phyloP scores from a whole-genome alignment of 2,329 filamentous ascomycete species.

The Pestalotiopsis sp. region DNA sequence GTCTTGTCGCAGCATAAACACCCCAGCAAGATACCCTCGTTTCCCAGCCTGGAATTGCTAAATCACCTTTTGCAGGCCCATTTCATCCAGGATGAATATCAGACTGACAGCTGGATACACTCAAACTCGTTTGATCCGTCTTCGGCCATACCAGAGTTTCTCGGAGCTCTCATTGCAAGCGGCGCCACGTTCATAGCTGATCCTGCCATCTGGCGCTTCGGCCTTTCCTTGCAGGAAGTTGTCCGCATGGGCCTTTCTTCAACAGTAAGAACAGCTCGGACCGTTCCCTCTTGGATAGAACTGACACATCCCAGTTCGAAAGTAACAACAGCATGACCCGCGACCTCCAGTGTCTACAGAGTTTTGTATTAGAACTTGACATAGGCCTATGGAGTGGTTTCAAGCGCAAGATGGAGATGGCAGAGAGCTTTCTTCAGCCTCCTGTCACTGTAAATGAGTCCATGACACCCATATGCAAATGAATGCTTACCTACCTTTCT shows the following conservation, averaged over 20 bases:
- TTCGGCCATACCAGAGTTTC: constrained; percentile 22
- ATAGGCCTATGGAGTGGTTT: constrained; percentile 61
- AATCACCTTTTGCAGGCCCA: constrained; percentile 28
- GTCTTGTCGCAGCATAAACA: constrained; percentile 25
- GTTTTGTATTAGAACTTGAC: constrained; percentile 50
- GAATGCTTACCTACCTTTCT: constrained; percentile 8
- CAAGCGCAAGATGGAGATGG: constrained; percentile 59
- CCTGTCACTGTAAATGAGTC: constrained; percentile 43
- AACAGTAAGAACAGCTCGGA: constrained; percentile 25
- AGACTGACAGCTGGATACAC: constrained; percentile 28
- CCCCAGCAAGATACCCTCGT: constrained; percentile 22
- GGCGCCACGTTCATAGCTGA: constrained; percentile 27
- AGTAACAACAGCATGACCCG: constrained; percentile 50
- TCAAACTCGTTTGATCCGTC: constrained; percentile 26
- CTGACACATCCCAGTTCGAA: constrained; percentile 39
- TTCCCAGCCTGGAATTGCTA: constrained; percentile 28
- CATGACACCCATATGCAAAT: too few species aligned
- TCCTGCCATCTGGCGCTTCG: constrained; percentile 29
- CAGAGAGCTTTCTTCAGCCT: constrained; percentile 58
- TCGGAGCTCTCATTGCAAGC: constrained; percentile 24
- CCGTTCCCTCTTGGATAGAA: constrained; percentile 23
- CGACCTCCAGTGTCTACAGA: constrained; percentile 52
- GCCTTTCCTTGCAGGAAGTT: constrained; percentile 44
- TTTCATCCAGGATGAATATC: constrained; percentile 28
- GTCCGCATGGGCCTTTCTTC: constrained; percentile 31